A percentile compares a stretch with the other conserved stretches of the same genome.
Conservation (phyloP, 352 stramenopile species). For the Phytophthora hybrid region DNA sequence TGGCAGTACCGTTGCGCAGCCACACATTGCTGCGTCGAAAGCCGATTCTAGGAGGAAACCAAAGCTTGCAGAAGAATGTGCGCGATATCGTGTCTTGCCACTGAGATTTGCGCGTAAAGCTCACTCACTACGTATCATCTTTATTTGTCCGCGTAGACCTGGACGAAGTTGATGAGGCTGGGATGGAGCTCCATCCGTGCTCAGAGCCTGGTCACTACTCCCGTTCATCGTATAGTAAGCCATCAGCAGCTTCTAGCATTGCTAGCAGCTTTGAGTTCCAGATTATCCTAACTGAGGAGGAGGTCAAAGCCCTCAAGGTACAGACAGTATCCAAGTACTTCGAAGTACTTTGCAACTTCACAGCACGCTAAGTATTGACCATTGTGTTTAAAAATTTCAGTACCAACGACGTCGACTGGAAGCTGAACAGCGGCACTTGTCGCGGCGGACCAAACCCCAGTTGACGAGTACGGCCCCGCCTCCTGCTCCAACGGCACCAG, state of each 20-base stretch:
- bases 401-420: constrained; percentile 63
- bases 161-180: constrained; percentile 55
- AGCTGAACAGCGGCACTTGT: constrained; percentile 65
- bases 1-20: constrained; percentile 26
- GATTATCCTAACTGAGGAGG: constrained; percentile 65
- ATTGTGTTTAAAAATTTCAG: not conserved
- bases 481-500: constrained; percentile 22
- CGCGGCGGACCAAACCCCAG: constrained; percentile 37
- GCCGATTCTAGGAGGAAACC: constrained; percentile 13
- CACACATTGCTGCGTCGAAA: constrained; percentile 26
- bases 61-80: constrained; percentile 31
- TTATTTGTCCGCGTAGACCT: constrained; percentile 27
- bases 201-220: constrained; percentile 63
- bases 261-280: constrained; percentile 55
- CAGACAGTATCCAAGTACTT: not conserved
- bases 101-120: not conserved
- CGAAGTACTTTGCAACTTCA: no score
- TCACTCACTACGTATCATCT: no score
- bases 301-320: constrained; percentile 69
- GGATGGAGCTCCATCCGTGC: constrained; percentile 53
- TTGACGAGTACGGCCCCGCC: not conserved
- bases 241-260: constrained; percentile 16
- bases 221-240: constrained; percentile 39
- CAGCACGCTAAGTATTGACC: no score
- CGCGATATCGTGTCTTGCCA: not conserved